A percentile compares a stretch with the other conserved stretches of the same genome.
phyloP scores from a whole-genome alignment of 108 stramenopile genomes.

The Pseudonitzschia multiseries region DNA sequence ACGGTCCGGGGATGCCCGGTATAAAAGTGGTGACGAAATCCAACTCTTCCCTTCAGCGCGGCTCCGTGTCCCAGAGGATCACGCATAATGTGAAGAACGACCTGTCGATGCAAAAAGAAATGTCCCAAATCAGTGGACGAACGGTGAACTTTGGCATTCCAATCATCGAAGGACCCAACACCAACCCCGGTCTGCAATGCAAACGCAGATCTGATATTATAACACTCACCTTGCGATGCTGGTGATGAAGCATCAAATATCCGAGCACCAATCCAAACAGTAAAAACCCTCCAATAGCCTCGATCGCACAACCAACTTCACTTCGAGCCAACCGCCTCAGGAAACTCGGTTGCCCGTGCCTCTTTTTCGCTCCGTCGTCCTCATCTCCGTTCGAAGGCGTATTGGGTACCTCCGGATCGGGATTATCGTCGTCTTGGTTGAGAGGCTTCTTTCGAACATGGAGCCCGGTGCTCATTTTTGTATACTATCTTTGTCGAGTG shows the following conservation, averaged over 20 bases:
- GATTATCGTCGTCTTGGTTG: background rate
- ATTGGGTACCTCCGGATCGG: background rate
- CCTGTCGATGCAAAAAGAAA: background rate
- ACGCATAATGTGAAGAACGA: constrained; percentile 44
- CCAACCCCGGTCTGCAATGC: background rate
- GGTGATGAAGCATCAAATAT: constrained; percentile 44
- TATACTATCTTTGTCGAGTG: background rate
- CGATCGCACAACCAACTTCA: constrained; percentile 37
- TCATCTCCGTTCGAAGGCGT: background rate
- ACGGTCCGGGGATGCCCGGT: constrained; percentile 59
- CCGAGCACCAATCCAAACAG: constrained; percentile 39
- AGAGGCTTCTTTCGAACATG: constrained; percentile 2
- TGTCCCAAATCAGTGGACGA: background rate
- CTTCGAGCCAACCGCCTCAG: constrained; percentile 23
- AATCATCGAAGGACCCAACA: background rate
- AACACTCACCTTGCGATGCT: constrained; percentile 37
- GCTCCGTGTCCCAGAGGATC: constrained; percentile 39
- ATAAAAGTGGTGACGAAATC: constrained; percentile 56
- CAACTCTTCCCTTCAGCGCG: constrained; percentile 30
- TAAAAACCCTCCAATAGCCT: constrained; percentile 38
- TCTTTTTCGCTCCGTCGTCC: background rate
- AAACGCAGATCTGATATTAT: background rate
- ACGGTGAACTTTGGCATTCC: background rate
- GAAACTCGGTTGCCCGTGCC: background rate
- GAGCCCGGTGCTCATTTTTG: constrained; percentile 4